A percentile compares a stretch with the other conserved stretches of the same genome.
Conservation (phyloP, 2,329 filamentous ascomycete genomes). For the Aspergillus melleus region DNA sequence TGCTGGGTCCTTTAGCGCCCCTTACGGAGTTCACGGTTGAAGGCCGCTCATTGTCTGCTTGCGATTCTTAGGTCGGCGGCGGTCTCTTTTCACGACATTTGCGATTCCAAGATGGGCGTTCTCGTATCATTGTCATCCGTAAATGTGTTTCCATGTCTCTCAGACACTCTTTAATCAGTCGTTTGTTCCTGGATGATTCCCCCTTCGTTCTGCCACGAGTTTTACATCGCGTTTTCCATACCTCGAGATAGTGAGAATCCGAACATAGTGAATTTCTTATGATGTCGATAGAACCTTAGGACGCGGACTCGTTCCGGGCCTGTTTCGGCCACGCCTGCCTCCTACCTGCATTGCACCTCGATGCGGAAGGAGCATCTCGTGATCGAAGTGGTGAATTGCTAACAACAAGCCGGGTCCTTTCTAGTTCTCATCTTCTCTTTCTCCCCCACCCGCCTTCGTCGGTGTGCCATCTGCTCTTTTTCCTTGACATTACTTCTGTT, state of each 20-base stretch:
- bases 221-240: background rate
- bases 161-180: conserved; percentile 8
- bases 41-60: conserved; percentile 11
- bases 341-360: background rate
- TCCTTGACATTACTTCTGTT: conserved; percentile 17
- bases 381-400: background rate
- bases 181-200: conserved; percentile 32
- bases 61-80: conserved; percentile 7
- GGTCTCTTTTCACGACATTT: conserved; percentile 7
- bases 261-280: background rate
- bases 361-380: conserved; percentile 3
- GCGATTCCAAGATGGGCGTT: conserved; percentile 12
- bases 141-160: conserved; percentile 9
- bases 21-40: conserved; percentile 20
- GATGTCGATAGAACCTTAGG: background rate
- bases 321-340: background rate
- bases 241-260: background rate
- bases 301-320: background rate
- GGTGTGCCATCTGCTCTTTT: conserved; percentile 12
- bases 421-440: conserved; percentile 1
- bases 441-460: conserved; percentile 7
- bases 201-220: conserved; percentile 23
- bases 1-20: conserved; percentile 14
- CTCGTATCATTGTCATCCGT: conserved; percentile 15
- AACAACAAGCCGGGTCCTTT: background rate